Base-by-base conservation (phyloP, 192 early-diverging fungal genomes). In the Cladochytrium replicatum region DNA sequence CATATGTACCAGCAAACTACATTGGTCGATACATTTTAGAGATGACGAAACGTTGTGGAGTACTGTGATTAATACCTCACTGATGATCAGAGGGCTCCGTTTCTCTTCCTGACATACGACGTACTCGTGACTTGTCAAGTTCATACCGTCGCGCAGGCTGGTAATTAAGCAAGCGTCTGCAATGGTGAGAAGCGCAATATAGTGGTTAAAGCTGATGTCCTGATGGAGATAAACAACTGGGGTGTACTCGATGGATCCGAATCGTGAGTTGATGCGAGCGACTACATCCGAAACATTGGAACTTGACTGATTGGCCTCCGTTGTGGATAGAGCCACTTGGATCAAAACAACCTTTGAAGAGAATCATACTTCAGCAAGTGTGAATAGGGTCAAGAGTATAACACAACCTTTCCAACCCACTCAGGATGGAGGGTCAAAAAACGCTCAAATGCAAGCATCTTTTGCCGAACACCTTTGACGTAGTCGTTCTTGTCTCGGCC, bases 261-360 rank as follows among this genome's bases (percentile, higher is more conserved):
- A 97, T 46, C 71, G 75, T 0, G 90, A 88, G 69, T 96, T 94
- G 55, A 97, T 88, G 7, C 91, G 74, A 19, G 88, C 78, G 3
- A 95, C 93, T 6, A 93, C 84, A 52, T 96, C 89, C 41, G 81
- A 80, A 8, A 92, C 87, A 41, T 91, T 82, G 27, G 74, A 78
- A 50, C 93, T 83, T 19, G 82, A 60, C 57, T 93, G 89, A 67
- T 95, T 93, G 48, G 86, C 83, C 55, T 93, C 89, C 4, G 88
- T 76, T 0, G 93, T 93, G 5, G 91, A 88, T 30, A 93, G 66
- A 1, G 89, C 88, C 8, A 97, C 90, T 67, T 97, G 93, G 44
- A 95, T 93, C 47, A 97, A 61, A 9, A 93, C 88, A 1, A 91
- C 87, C 75, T 80, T 38, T 31, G 6, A 30, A 19, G 25, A 25